Base-by-base conservation (phyloP, 2,329 filamentous ascomycete genomes). In the Aspergillus candidus region DNA sequence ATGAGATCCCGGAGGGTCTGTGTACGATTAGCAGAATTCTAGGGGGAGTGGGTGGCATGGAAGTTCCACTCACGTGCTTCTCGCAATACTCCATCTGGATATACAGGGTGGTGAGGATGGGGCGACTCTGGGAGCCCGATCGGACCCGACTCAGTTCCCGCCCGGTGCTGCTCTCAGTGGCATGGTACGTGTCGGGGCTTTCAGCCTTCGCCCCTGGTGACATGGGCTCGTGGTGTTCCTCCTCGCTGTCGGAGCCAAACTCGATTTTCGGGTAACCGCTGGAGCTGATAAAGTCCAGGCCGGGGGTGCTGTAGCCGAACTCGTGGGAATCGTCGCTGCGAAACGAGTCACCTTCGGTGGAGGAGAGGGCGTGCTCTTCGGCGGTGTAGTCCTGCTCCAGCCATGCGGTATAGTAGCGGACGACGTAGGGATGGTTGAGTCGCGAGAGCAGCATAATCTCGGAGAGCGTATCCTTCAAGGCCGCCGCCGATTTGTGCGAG, bases 11-110 rank as follows among this genome's bases (percentile, higher is more conserved):
- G 84, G 29, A 98, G 77, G 0, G 93, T 97, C 77, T 82, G 44
- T 17, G 11, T 36, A 12, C 37, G 29, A 48, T 52, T 56, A 46
- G 43, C 40, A 17, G 11, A 6, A 5, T 32, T 18, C 18, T 11
- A n/a, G 40, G 6, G 11, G 29, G 27, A n/a, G 11, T 35, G n/a
- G 13, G 10, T 41, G 45, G 48, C 43, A 27, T 38, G 15, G 32
- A 33, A 41, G 22, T 2, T 27, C 22, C 15, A 68, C 77, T 65
- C 70, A 84, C 82, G 53, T 86, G 80, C 61, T 91, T 93, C 63
- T 97, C 91, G 60, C 93, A 98, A 55, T 96, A 94, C 62, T 98
- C 93, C 93, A 98, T 98, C 48, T 94, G 93, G 44, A 98, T 97
- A 63, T 96, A 98, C 34, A 98, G 75, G 6, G 90, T 83, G 0